Conservation (phyloP, 345 rosid genomes). For the Ceriops tagal region DNA sequence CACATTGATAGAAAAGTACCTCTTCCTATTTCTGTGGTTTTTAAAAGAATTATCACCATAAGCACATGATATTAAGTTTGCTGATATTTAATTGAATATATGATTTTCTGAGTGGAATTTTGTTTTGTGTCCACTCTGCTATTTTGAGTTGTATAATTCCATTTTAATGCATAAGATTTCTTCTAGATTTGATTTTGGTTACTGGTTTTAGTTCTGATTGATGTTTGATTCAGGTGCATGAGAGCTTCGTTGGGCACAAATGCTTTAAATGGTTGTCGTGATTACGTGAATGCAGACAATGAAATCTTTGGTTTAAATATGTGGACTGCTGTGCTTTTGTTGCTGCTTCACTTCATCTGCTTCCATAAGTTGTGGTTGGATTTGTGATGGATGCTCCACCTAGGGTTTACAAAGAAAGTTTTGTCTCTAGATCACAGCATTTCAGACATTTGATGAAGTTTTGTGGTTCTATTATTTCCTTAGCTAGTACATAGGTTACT, state of each 20-base stretch:
- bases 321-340: slow-evolving; percentile 41
- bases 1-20: too few species aligned
- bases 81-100: not conserved
- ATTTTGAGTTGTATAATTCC: not conserved
- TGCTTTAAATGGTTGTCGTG: slow-evolving; percentile 38
- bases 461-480: slow-evolving; percentile 9
- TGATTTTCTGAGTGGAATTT: not conserved
- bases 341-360: slow-evolving; percentile 36
- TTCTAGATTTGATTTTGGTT: slow-evolving; percentile 14
- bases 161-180: not conserved
- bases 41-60: too few species aligned
- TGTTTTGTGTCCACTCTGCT: not conserved
- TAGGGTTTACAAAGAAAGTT: slow-evolving; percentile 15
- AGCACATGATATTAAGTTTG: not conserved
- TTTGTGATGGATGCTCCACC: slow-evolving; percentile 23
- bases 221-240: slow-evolving; percentile 33
- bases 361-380: slow-evolving; percentile 24
- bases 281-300: slow-evolving; percentile 33
- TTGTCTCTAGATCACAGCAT: slow-evolving; percentile 12
- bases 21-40: too few species aligned
- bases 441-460: slow-evolving; percentile 12
- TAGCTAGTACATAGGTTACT: slow-evolving; percentile 3
- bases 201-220: slow-evolving; percentile 25
- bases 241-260: slow-evolving; percentile 34
- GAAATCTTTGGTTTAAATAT: slow-evolving; percentile 32